Conservation (phyloP, 2,329 filamentous ascomycete genomes). For the Akanthomyces dipterigenus region DNA sequence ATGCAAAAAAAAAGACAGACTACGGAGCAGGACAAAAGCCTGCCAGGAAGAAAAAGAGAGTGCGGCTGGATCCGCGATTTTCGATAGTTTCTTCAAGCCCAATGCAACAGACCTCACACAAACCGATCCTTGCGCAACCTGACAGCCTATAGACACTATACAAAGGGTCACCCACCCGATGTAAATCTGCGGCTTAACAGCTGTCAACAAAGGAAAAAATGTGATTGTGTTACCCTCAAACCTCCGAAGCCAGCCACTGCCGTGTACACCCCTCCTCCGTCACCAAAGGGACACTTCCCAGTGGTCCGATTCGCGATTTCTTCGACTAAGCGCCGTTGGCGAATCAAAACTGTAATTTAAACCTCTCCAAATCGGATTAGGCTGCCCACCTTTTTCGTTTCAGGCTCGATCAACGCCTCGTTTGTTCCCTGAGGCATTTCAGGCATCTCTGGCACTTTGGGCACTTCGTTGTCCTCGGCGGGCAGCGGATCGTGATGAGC, state of each 20-base stretch:
- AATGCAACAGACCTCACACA: not conserved
- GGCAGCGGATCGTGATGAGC: not conserved
- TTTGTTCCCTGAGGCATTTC: not conserved
- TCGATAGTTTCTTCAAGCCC: not conserved
- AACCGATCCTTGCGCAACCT: not conserved
- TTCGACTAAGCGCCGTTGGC: not conserved
- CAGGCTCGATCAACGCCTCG: not conserved
- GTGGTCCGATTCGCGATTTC: constrained; percentile 2
- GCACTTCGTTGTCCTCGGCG: not conserved
- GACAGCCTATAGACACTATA: not conserved
- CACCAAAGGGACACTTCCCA: not conserved
- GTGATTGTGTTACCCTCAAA: constrained; percentile 8
- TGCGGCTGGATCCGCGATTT: not conserved
- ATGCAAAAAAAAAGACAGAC: not conserved
- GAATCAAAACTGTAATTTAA: not conserved
- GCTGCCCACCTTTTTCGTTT: not conserved
- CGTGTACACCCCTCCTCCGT: not conserved
- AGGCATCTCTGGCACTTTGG: not conserved
- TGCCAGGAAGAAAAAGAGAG: not conserved
- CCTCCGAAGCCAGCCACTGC: not conserved
- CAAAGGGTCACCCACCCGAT: not conserved
- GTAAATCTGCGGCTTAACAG: not conserved
- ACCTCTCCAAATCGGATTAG: not conserved
- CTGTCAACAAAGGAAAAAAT: not conserved
- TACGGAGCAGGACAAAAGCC: not conserved